Evolutionary conservation across 371 early-diverging fungal species (phyloP), one percentile per base, ranked within the genome.

Genomic region (Rhizomucor pusillus): DNA sequence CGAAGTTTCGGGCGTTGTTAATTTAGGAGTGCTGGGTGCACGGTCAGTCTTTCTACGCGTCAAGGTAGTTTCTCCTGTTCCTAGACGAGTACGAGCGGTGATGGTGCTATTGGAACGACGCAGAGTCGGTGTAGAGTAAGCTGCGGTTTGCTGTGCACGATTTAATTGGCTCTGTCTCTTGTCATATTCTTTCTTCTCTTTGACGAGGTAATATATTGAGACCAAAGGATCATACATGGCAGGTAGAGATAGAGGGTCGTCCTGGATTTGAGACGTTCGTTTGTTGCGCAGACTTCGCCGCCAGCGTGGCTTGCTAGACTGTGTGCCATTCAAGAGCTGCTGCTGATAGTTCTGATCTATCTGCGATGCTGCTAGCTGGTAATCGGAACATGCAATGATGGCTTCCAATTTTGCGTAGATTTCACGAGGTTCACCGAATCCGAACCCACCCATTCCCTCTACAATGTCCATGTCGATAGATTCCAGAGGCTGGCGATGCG

Each of bases 181-280:
- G 14, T 75, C 72, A 1, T 65, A 56, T 23, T 73, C 74, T 49
- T 65, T 66, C 43, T 69, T 81, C 69, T 95, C 95, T 51, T 81
- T 81, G 19, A 93, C 93, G 34, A 95, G 79, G 56, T 90, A 88
- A 57, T 95, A 95, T 19, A 95, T 89, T 53, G 90, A 91, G 9
- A 92, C 76, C 25, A 91, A 62, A 2, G 93, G 93, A 56, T 84
- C 80, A 18, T 73, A 76, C 73, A 73, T 73, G 39, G 71, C 77
- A 2, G 77, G 73, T 11, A 73, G 36, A 1, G 71, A 65, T 41
- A 53, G 57, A n/a, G 73, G 73, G 25, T 76, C 77, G 23, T 76
- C 77, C 13, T 50, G 43, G 19, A 54, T 24, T 1, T 47, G 54
- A 2, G 56, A 52, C n/a, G 13, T 23, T 5, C 51, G 49, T 23